phyloP scores from a whole-genome alignment of 805 yeast species.

The Myxozyma sirexii region DNA sequence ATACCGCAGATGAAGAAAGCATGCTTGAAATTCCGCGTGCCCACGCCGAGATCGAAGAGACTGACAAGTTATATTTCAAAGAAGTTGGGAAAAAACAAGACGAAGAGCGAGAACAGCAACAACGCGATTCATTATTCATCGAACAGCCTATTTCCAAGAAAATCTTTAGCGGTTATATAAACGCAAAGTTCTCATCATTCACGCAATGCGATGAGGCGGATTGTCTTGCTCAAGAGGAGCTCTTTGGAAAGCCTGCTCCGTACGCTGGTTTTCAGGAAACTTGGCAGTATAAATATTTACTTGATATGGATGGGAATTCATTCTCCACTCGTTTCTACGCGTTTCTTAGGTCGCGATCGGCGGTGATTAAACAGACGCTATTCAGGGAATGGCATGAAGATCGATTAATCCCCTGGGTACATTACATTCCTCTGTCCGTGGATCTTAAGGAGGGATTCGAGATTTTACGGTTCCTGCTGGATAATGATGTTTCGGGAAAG shows the following conservation, averaged over 20 bases:
- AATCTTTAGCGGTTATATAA: slow-evolving; percentile 2
- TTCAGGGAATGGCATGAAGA: slow-evolving; percentile 37
- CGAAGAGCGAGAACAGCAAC: slow-evolving; percentile 15
- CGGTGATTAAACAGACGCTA: slow-evolving; percentile 34
- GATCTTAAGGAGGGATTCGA: slow-evolving; percentile 33
- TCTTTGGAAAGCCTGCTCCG: slow-evolving; percentile 22
- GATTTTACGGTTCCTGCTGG: slow-evolving; percentile 22
- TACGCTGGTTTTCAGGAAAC: slow-evolving; percentile 19
- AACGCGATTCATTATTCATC: slow-evolving; percentile 16
- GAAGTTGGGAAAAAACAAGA: slow-evolving; percentile 15
- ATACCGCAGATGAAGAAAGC: slow-evolving; percentile 10
- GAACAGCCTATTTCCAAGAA: slow-evolving; percentile 20
- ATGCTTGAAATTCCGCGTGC: slow-evolving; percentile 14
- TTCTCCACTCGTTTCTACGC: slow-evolving; percentile 35
- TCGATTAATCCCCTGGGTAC: slow-evolving; percentile 36
- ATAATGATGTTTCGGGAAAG: slow-evolving; percentile 29
- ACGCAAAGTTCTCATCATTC: slow-evolving; percentile 18
- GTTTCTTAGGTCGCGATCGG: slow-evolving; percentile 30
- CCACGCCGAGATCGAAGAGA: slow-evolving; percentile 3
- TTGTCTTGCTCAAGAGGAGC: slow-evolving; percentile 17
- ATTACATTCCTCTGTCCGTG: slow-evolving; percentile 34
- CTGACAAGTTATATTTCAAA: slow-evolving; percentile 6
- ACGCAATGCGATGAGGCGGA: slow-evolving; percentile 30
- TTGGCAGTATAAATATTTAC: slow-evolving; percentile 32
- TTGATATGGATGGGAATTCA: slow-evolving; percentile 37